phyloP scores from a whole-genome alignment of 345 rosid species.

The Ceriops tagal region DNA sequence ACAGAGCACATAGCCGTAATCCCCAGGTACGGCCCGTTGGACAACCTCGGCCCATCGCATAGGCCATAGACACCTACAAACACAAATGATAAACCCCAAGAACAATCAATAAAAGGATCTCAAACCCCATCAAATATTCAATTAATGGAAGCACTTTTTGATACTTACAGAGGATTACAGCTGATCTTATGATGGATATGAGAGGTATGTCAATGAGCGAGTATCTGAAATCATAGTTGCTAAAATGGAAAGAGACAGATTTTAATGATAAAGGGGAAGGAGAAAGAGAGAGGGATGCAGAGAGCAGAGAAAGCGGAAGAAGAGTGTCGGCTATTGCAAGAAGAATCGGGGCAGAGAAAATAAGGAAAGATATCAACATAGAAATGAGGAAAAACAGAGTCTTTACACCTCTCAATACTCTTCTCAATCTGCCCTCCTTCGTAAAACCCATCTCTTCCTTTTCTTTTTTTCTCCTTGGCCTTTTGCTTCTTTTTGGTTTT shows the following conservation, averaged over 20 bases:
- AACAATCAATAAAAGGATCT: not conserved
- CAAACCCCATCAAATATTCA: not conserved
- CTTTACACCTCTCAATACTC: slow-evolving; percentile 55
- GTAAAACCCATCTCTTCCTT: slow-evolving; percentile 50
- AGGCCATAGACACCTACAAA: slow-evolving; percentile 70
- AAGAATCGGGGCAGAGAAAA: slow-evolving; percentile 81
- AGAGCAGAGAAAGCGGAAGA: slow-evolving; percentile 75
- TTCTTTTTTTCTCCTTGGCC: not conserved
- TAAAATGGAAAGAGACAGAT: slow-evolving; percentile 36
- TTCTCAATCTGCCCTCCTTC: slow-evolving; percentile 56
- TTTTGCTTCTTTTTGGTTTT: not conserved
- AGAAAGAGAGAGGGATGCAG: slow-evolving; percentile 40
- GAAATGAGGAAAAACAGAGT: slow-evolving; percentile 67
- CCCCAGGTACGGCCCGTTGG: slow-evolving; percentile 75
- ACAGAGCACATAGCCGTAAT: slow-evolving; percentile 67
- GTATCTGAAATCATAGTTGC: slow-evolving; percentile 61
- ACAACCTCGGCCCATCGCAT: slow-evolving; percentile 77
- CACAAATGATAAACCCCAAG: not conserved
- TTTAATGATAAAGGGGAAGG: slow-evolving; percentile 30
- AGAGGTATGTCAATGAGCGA: slow-evolving; percentile 86
- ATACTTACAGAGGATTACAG: slow-evolving; percentile 76
- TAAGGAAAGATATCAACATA: slow-evolving; percentile 68
- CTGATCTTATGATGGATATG: slow-evolving; percentile 72
- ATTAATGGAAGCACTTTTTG: not conserved
- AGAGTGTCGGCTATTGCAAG: slow-evolving; percentile 73